These are phyloP conservation scores for Litchi chinensis DNA, from an alignment of 345 rosid species.

Conservation along the genomic window DNA sequence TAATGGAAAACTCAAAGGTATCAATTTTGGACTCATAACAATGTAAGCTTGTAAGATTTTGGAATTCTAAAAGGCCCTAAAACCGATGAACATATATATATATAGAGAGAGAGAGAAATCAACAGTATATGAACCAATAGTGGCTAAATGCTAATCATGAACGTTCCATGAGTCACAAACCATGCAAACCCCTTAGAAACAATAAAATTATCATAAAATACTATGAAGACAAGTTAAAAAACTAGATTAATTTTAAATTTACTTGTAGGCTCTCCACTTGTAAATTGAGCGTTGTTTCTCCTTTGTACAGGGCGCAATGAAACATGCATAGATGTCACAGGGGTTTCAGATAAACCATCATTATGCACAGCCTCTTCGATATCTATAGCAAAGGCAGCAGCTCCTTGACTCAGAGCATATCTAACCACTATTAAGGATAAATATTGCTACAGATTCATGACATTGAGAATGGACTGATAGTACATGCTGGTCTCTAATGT, in stretches of 20 bases:
- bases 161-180: neutral
- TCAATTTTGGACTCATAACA: neutral
- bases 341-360: constrained; percentile 28
- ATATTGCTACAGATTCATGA: constrained; percentile 15
- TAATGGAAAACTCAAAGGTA: neutral
- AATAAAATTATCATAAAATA: neutral
- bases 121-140: neutral
- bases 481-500: neutral
- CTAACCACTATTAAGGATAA: constrained; percentile 42
- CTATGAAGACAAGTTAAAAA: neutral
- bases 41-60: neutral
- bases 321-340: constrained; percentile 42
- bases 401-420: constrained; percentile 81
- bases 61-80: neutral
- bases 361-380: constrained; percentile 46
- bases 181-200: neutral
- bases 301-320: constrained; percentile 54
- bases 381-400: constrained; percentile 83
- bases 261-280: constrained; percentile 50
- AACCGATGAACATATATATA: neutral
- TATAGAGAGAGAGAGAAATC: neutral
- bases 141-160: neutral
- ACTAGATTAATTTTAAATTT: constrained; percentile 7
- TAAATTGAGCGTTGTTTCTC: constrained; percentile 44
- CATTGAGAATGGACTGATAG: neutral